Evolutionary conservation across 805 yeast species (phyloP).

Genomic region (Torulaspora franciscae): DNA sequence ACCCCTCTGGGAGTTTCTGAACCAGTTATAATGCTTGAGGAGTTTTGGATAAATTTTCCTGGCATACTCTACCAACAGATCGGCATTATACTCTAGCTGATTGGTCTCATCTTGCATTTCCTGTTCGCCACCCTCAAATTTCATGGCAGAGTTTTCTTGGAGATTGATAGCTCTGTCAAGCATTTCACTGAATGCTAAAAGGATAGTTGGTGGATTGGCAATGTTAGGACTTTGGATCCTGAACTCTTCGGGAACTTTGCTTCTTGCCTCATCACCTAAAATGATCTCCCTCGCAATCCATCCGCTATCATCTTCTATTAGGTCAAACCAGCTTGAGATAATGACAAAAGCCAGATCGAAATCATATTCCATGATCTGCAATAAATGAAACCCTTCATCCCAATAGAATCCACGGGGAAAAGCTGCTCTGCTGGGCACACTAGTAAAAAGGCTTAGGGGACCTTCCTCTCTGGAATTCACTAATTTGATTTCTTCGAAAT

Average conservation of each 20-base stretch:
- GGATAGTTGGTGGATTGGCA: conserved; percentile 93
- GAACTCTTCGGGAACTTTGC: conserved; percentile 79
- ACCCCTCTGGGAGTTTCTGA: conserved; percentile 75
- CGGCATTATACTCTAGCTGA: conserved; percentile 53
- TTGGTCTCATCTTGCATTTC: conserved; percentile 40
- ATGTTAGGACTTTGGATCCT: conserved; percentile 80
- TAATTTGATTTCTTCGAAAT: conserved; percentile 50
- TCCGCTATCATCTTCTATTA: conserved; percentile 78
- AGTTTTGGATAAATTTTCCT: conserved; percentile 68
- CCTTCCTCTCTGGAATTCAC: conserved; percentile 60
- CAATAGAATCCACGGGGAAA: conserved; percentile 97
- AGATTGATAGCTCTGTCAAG: conserved; percentile 42
- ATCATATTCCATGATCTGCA: conserved; percentile 79
- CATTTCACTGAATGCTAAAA: conserved; percentile 62
- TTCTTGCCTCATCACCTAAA: conserved; percentile 83
- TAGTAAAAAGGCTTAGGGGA: conserved; percentile 69
- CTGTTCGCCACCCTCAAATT: conserved; percentile 22
- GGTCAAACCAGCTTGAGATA: conserved; percentile 76
- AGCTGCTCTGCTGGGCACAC: conserved; percentile 88
- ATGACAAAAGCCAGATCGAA: conserved; percentile 76
- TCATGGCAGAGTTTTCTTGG: conserved; percentile 9
- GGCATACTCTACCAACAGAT: conserved; percentile 55
- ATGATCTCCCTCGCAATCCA: conserved; percentile 98
- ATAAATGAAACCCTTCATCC: conserved; percentile 96
- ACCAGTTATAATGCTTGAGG: conserved; percentile 77